Conservation (phyloP, 257 asterid species). For the Scutellaria baicalensis region DNA sequence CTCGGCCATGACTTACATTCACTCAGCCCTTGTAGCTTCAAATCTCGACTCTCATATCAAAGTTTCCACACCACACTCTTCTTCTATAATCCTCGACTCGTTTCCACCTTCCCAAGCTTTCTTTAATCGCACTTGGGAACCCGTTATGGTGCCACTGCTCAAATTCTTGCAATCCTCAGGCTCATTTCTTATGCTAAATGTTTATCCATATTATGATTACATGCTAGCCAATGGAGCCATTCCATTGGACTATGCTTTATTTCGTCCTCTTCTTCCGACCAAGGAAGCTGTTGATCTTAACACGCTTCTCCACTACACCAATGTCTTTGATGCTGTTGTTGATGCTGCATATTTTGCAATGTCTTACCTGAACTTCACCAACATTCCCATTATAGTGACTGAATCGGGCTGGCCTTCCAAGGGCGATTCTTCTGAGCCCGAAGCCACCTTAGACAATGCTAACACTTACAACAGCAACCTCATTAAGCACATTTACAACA, state of each 20-base stretch:
- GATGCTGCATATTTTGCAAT: slow-evolving; percentile 92
- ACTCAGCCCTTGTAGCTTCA: slow-evolving; percentile 81
- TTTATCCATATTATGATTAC: slow-evolving; percentile 79
- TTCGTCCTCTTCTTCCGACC: slow-evolving; percentile 75
- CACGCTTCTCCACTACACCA: slow-evolving; percentile 87
- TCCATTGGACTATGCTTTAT: slow-evolving; percentile 77
- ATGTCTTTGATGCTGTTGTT: slow-evolving; percentile 84
- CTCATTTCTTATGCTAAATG: slow-evolving; percentile 80
- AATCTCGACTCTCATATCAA: slow-evolving; percentile 64
- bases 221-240: slow-evolving; percentile 60
- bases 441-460: slow-evolving; percentile 71
- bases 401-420: slow-evolving; percentile 98
- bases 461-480: slow-evolving; percentile 86
- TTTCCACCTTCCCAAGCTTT: slow-evolving; percentile 96
- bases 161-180: slow-evolving; percentile 54
- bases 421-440: slow-evolving; percentile 68
- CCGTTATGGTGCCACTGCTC: slow-evolving; percentile 77
- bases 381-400: slow-evolving; percentile 57
- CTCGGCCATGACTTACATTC: slow-evolving; percentile 65
- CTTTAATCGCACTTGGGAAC: slow-evolving; percentile 70
- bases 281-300: slow-evolving; percentile 89
- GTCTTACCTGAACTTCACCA: slow-evolving; percentile 70
- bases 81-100: slow-evolving; percentile 76
- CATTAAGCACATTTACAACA: slow-evolving; percentile 63
- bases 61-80: slow-evolving; percentile 79